Percentiles rank a stretch among this genome's conserved stretches.
Evolutionary conservation across 2,329 filamentous ascomycete species (phyloP).

Genomic region (Colletotrichum sp.): DNA sequence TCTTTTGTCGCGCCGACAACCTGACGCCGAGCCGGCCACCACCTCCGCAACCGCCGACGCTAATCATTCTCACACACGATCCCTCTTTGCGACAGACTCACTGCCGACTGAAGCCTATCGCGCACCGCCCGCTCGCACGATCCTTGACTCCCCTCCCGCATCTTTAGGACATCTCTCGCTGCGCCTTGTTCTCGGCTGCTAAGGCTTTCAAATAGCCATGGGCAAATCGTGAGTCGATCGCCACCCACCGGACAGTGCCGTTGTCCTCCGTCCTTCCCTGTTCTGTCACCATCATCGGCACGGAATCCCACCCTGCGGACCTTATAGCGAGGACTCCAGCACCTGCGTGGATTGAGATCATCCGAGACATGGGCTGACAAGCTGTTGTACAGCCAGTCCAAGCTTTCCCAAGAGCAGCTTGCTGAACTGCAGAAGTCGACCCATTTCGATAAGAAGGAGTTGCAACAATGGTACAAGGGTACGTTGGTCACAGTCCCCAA

Average conservation of each 20-base stretch:
- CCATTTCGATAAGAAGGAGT: slow-evolving; percentile 99
- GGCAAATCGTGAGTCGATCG: slow-evolving; percentile 49
- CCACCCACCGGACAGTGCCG: background rate
- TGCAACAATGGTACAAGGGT: slow-evolving; percentile 99
- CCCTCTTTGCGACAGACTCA: background rate
- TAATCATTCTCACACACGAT: background rate
- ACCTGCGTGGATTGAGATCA: background rate
- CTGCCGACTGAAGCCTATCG: background rate
- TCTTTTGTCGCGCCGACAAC: background rate
- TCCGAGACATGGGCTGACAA: background rate
- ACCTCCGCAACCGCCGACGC: background rate
- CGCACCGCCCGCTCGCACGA: background rate
- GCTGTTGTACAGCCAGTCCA: slow-evolving; percentile 82
- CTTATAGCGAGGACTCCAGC: background rate
- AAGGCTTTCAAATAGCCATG: slow-evolving; percentile 33
- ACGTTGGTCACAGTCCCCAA: slow-evolving; percentile 31
- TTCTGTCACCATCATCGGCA: background rate
- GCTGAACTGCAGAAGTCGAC: slow-evolving; percentile 94
- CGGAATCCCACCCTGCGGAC: background rate
- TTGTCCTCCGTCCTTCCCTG: background rate
- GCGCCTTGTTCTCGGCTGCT: background rate
- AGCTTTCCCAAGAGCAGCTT: slow-evolving; percentile 96
- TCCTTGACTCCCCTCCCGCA: background rate
- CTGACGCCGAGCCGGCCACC: background rate
- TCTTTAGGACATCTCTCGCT: background rate